phyloP scores from a whole-genome alignment of 164 flowering plant genomes.

The Berberis thunbergii region DNA sequence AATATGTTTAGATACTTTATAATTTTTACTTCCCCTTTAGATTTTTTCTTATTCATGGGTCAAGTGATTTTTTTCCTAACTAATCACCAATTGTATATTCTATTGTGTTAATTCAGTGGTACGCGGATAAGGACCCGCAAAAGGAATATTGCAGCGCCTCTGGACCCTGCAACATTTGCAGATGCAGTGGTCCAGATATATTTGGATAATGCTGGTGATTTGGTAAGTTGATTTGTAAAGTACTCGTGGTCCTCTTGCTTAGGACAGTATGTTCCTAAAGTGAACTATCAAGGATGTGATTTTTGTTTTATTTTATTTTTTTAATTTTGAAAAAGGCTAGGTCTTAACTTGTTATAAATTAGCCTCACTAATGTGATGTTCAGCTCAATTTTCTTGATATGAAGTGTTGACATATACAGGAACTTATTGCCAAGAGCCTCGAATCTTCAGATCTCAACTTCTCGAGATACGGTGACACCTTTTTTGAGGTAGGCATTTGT shows the following conservation, averaged over 20 bases:
- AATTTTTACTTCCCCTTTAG: too few species aligned
- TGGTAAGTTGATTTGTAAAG: slow-evolving; percentile 35
- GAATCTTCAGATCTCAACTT: slow-evolving; percentile 91
- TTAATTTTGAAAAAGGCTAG: too few species aligned
- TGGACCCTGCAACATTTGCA: slow-evolving; percentile 98
- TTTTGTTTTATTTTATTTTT: too few species aligned
- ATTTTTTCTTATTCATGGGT: background rate
- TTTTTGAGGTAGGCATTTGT: slow-evolving; percentile 64
- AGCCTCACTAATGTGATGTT: too few species aligned
- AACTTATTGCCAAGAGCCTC: slow-evolving; percentile 75
- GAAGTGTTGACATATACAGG: slow-evolving; percentile 29
- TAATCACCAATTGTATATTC: slow-evolving; percentile 4
- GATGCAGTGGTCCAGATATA: slow-evolving; percentile 99
- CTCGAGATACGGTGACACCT: slow-evolving; percentile 97
- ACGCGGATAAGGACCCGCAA: slow-evolving; percentile 99
- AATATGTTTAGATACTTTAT: too few species aligned
- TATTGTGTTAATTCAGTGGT: slow-evolving; percentile 44
- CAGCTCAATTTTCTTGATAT: too few species aligned
- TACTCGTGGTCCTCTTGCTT: too few species aligned
- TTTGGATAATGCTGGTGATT: slow-evolving; percentile 99
- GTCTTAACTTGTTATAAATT: too few species aligned
- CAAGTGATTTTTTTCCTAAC: background rate
- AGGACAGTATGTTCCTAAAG: too few species aligned
- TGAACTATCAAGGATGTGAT: too few species aligned
- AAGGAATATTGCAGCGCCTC: slow-evolving; percentile 99